Base-by-base conservation (phyloP, 345 rosid genomes). In the Gossypium rotundifolium region DNA sequence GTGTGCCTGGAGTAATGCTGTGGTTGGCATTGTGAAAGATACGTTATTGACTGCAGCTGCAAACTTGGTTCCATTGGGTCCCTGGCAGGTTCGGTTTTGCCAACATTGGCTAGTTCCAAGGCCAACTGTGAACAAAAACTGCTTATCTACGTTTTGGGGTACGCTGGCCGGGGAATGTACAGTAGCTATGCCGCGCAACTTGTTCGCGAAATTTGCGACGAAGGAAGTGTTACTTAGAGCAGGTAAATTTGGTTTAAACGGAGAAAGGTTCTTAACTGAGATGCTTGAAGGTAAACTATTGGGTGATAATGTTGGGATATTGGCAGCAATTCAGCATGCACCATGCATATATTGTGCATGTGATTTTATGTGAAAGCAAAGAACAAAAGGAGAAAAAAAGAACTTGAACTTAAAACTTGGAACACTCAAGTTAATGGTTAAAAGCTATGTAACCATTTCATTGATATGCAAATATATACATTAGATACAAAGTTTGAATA, bases 1-100 rank as follows among this genome's bases (percentile, higher is more conserved):
- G 76, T 90, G 90, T 29, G 92, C 81, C 18, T 88, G 89, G 60
- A 88, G 92, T n/a, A 88, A 80, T 58, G 92, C 90, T 72, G 82
- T 85, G 16, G 83, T 85, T 69, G 92, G 94, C 86, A 87, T 71
- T 38, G 70, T 65, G 75, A 88, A 90, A 18, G 94, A 85, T 9
- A 85, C 62, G 68, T 88, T 90, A 68, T 85, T 90, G 33, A 88
- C 74, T 1, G 90, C 79, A 52, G 92, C 94, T 52, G 86, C 83
- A 77, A 90, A 88, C 89, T 68, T 87, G 22, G 92, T 84, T 45
- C 86, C 79, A 71, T 85, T 90, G n/a, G 92, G 94, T 5, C 94
- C 94, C 69, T 83, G 92, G 74, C 88, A 86, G 58, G 94, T 85
- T 72, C 75, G 82, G 80, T 86, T 90, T 14, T 78, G 72, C 46